Conservation (phyloP, 805 yeast genomes). For the Ogataea polymorpha region DNA sequence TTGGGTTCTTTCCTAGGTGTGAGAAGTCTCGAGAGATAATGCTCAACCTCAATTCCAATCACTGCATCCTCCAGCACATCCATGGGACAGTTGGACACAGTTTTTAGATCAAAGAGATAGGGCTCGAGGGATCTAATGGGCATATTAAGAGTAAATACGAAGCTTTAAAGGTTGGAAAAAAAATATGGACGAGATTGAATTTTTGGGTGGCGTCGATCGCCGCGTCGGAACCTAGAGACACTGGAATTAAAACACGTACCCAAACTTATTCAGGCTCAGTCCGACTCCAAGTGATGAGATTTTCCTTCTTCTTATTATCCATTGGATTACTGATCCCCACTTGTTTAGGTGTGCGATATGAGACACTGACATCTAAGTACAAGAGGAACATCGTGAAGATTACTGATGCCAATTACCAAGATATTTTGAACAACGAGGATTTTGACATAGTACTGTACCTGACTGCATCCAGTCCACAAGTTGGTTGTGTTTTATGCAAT, state of each 20-base stretch:
- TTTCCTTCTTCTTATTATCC: conserved; percentile 4
- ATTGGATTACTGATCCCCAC: conserved; percentile 7
- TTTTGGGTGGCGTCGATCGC: conserved; percentile 2
- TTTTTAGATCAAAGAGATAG: conserved; percentile 62
- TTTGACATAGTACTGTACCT: conserved; percentile 62
- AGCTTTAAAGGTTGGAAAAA: not conserved
- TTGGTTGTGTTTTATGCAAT: conserved; percentile 75
- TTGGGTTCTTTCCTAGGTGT: conserved; percentile 64
- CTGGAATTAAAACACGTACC: conserved; percentile 2
- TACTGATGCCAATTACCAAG: conserved; percentile 58
- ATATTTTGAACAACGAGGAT: conserved; percentile 59
- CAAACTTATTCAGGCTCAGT: not conserved
- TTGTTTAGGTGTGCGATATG: conserved; percentile 20
- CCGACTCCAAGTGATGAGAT: conserved; percentile 9
- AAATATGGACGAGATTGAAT: not conserved
- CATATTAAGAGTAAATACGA: conserved; percentile 12
- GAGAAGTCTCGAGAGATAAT: conserved; percentile 64
- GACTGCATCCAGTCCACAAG: conserved; percentile 69
- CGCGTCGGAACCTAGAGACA: conserved; percentile 5
- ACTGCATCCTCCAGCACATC: conserved; percentile 63
- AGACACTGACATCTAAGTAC: conserved; percentile 12
- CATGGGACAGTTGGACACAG: conserved; percentile 56
- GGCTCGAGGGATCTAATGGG: conserved; percentile 59
- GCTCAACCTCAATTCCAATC: conserved; percentile 81
- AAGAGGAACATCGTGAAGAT: conserved; percentile 28